Evolutionary conservation across 2,329 filamentous ascomycete species (phyloP).

Genomic region (Fusarium palustre): DNA sequence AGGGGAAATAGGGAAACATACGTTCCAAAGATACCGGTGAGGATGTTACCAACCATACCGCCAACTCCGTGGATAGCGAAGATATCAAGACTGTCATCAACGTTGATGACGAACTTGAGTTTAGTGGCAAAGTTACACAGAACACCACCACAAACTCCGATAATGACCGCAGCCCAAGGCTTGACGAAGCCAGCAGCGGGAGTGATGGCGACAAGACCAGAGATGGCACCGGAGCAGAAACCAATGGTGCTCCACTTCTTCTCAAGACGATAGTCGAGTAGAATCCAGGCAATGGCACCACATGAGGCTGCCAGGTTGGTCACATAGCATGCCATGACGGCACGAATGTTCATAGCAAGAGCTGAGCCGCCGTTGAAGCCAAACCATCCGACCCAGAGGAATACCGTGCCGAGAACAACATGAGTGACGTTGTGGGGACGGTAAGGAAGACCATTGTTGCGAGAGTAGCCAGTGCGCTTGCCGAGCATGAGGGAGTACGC

Average conservation of each 20-base stretch:
- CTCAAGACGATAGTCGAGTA: constrained; percentile 91
- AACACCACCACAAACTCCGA: constrained; percentile 70
- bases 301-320: constrained; percentile 88
- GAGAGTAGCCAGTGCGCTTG: constrained; percentile 72
- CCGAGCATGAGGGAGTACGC: constrained; percentile 81
- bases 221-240: constrained; percentile 90
- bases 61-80: constrained; percentile 91
- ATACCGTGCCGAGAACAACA: constrained; percentile 77
- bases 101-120: constrained; percentile 77
- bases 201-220: constrained; percentile 88
- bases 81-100: constrained; percentile 90
- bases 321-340: constrained; percentile 88
- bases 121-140: constrained; percentile 89
- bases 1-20: constrained; percentile 51
- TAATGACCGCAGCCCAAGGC: constrained; percentile 69
- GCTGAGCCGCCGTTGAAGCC: constrained; percentile 94
- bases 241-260: constrained; percentile 94
- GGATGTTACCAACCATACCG: constrained; percentile 82
- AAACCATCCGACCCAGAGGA: constrained; percentile 96
- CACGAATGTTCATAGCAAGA: constrained; percentile 83
- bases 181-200: constrained; percentile 86
- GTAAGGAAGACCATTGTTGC: constrained; percentile 72
- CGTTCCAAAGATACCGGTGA: constrained; percentile 83
- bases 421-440: constrained; percentile 80
- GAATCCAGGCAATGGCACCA: constrained; percentile 84